Evolutionary conservation across 2,329 filamentous ascomycete genomes (phyloP), one percentile per base, ranked within the genome.

Genomic region (Aspergillus sp.): DNA sequence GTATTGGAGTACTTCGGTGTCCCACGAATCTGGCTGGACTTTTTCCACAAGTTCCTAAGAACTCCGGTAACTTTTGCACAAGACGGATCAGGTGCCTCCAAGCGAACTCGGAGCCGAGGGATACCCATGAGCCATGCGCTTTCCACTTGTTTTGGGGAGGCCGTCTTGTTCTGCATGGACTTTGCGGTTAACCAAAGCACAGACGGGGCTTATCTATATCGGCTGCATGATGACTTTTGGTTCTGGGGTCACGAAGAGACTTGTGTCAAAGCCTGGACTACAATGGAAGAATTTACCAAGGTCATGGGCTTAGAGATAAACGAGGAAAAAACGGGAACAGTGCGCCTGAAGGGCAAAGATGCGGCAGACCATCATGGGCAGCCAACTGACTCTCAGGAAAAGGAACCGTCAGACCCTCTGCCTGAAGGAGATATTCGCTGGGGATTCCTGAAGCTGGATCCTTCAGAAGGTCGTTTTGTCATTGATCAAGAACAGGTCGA

Each of bases 171-270:
- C 67, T 87, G 84, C 61, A 82, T 90, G 65, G 88, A 90, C 67
- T 87, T 86, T 67, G 80, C 86, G 0, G 81, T 90, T 58, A 89
- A 89, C 59, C 81, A 84, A 60, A 74, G 77, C 1, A 86, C 87
- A 0, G 63, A 76, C 5, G 86, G 86, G 0, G 75, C 77, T 1
- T 77, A 80, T n/a, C 72, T 89, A 10, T 87, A 87, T 70, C 84
- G 88, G 12, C 77, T 89, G 39, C 82, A 88, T 55, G 87, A 89
- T 63, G 86, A 89, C 64, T 79, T 89, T 55, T 90, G 87, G 87
- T 86, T 89, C 69, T 89, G 87, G 86, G 81, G 83, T 8, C 78
- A 85, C 5, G 82, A 87, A 51, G 63, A 76, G 3, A 78, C 76
- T 2, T 84, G 83, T n/a, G 78, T 81, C 21, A 78, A 81, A 47